phyloP scores from a whole-genome alignment of 331 rosid genomes.

The Malus hybrid region DNA sequence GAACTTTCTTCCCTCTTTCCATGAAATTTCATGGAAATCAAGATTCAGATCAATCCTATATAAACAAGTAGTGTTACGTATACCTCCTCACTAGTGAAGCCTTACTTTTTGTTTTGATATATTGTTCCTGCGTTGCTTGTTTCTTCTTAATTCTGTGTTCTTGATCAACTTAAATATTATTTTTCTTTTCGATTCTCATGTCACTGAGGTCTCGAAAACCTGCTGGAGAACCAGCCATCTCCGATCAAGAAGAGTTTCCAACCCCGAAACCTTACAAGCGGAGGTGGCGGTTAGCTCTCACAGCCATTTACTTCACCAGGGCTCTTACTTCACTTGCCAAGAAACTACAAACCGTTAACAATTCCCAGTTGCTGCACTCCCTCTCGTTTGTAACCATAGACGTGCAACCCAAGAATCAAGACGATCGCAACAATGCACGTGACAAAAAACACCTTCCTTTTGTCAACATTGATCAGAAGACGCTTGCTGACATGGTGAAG shows the following conservation, averaged over 20 bases:
- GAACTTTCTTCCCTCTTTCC: background rate
- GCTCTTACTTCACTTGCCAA: constrained; percentile 13
- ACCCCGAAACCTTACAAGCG: background rate
- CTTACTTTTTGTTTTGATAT: background rate
- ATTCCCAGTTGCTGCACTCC: constrained; percentile 10
- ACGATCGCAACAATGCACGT: background rate
- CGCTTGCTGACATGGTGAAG: constrained; percentile 13
- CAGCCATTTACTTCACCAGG: constrained; percentile 27
- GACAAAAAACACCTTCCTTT: background rate
- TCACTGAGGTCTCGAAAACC: constrained; percentile 7
- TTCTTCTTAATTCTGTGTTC: background rate
- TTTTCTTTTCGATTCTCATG: background rate
- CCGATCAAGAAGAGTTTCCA: background rate
- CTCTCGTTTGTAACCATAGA: constrained; percentile 21
- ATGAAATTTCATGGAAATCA: background rate
- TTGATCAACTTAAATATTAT: background rate
- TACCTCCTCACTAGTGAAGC: background rate
- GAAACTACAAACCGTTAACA: background rate
- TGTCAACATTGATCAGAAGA: constrained; percentile 4
- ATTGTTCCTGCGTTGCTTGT: background rate
- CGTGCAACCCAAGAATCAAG: background rate
- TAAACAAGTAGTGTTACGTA: background rate
- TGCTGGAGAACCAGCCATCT: background rate
- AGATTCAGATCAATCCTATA: background rate
- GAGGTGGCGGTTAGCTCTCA: constrained; percentile 24